Evolutionary conservation across 192 early-diverging fungal genomes (phyloP).

Genomic region (Mortierella claussenii): DNA sequence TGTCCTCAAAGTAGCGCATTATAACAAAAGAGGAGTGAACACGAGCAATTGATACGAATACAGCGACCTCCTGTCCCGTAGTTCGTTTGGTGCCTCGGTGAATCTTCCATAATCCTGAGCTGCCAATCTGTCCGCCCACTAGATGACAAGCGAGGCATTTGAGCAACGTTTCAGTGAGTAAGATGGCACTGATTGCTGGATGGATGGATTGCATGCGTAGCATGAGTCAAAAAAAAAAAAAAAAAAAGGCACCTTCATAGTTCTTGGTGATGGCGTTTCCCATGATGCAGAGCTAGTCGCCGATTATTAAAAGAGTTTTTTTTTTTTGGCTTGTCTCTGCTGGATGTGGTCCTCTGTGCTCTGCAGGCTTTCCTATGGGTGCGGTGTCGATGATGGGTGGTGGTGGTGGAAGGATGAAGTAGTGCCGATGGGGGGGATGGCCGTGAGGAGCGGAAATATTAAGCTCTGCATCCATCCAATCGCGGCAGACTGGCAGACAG

Average conservation of each 20-base stretch:
- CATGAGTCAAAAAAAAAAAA: not conserved
- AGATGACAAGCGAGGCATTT: constrained; percentile 16
- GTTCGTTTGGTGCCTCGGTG: constrained; percentile 67
- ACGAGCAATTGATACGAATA: constrained; percentile 73
- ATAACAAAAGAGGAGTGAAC: not conserved
- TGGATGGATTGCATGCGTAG: not conserved
- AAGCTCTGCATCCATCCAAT: no score
- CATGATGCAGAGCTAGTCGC: constrained; percentile 43
- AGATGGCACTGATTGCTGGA: not conserved
- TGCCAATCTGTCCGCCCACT: constrained; percentile 64
- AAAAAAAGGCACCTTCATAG: constrained; percentile 38
- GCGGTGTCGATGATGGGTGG: no score
- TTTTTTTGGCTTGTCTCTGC: no score
- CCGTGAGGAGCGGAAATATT: no score
- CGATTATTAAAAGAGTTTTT: no score
- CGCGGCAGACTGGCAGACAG: no score
- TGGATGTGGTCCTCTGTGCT: no score
- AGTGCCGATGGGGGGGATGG: no score
- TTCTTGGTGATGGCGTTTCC: constrained; percentile 57
- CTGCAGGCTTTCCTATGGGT: no score
- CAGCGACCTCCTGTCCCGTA: constrained; percentile 68
- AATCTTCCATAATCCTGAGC: constrained; percentile 80
- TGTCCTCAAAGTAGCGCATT: not conserved
- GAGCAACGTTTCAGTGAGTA: not conserved
- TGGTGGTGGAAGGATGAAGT: no score